A percentile compares a stretch with the other conserved stretches of the same genome.
Conservation (phyloP, 352 stramenopile species). For the Elongisporangium prolatum region DNA sequence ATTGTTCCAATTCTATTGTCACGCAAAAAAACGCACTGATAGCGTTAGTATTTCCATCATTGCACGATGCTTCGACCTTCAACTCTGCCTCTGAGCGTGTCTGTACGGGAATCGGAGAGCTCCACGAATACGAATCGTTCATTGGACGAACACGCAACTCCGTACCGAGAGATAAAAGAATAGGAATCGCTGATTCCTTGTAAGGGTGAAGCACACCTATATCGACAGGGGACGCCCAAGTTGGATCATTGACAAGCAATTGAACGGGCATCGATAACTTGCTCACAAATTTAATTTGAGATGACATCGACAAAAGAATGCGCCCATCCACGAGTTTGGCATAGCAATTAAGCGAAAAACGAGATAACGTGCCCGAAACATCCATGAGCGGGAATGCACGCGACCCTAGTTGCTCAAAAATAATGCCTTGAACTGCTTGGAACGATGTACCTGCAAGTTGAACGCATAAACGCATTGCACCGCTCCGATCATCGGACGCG, state of each 20-base stretch:
- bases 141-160: constrained; percentile 64
- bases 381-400: constrained; percentile 65
- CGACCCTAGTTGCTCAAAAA: constrained; percentile 71
- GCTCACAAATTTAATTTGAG: constrained; percentile 73
- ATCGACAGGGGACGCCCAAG: constrained; percentile 66
- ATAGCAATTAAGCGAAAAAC: constrained; percentile 56
- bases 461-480: constrained; percentile 53
- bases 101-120: constrained; percentile 72
- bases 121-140: constrained; percentile 55
- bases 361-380: constrained; percentile 37
- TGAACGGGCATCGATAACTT: constrained; percentile 63
- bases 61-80: constrained; percentile 50
- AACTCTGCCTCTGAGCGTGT: constrained; percentile 52
- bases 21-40: constrained; percentile 65
- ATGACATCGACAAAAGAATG: constrained; percentile 76
- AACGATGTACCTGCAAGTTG: constrained; percentile 56
- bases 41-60: constrained; percentile 11
- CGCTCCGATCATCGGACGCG: constrained; percentile 46
- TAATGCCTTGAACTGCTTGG: constrained; percentile 72
- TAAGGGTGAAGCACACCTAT: constrained; percentile 55
- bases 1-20: constrained; percentile 56
- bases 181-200: constrained; percentile 60
- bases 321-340: constrained; percentile 70
- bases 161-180: constrained; percentile 61
- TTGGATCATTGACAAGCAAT: constrained; percentile 77